A percentile compares a stretch with the other conserved stretches of the same genome.
Conservation (phyloP, 1,139 yeast genomes). For the Saccharomyces hybrid region DNA sequence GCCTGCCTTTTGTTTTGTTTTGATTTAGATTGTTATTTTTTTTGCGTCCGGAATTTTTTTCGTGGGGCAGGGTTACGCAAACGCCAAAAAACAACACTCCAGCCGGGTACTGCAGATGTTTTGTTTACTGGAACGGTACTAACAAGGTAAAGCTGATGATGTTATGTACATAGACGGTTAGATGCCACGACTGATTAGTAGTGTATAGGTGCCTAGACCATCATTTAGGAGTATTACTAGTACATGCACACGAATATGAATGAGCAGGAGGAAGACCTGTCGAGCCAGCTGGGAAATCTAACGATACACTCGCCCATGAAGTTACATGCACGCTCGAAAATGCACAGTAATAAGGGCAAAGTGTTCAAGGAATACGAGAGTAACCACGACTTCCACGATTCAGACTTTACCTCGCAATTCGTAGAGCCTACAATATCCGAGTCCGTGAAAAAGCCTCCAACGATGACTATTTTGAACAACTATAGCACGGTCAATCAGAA, state of each 20-base stretch:
- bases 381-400: slow-evolving; percentile 18
- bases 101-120: neutral
- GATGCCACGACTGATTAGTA: no score
- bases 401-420: slow-evolving; percentile 17
- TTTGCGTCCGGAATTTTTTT: neutral
- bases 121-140: neutral
- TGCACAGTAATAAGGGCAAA: neutral
- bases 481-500: slow-evolving; percentile 23
- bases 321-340: neutral
- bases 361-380: slow-evolving; percentile 15
- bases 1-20: neutral
- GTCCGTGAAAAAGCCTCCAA: neutral
- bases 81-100: neutral
- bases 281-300: neutral
- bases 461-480: slow-evolving; percentile 4
- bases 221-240: neutral
- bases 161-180: neutral
- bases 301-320: neutral
- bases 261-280: neutral
- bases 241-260: neutral
- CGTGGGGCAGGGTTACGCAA: neutral
- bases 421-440: slow-evolving; percentile 11
- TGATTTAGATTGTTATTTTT: neutral
- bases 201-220: neutral
- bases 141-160: neutral